Evolutionary conservation across 2,329 filamentous ascomycete genomes (phyloP), one percentile per base, ranked within the genome.

Genomic region (Fusarium avenaceum): DNA sequence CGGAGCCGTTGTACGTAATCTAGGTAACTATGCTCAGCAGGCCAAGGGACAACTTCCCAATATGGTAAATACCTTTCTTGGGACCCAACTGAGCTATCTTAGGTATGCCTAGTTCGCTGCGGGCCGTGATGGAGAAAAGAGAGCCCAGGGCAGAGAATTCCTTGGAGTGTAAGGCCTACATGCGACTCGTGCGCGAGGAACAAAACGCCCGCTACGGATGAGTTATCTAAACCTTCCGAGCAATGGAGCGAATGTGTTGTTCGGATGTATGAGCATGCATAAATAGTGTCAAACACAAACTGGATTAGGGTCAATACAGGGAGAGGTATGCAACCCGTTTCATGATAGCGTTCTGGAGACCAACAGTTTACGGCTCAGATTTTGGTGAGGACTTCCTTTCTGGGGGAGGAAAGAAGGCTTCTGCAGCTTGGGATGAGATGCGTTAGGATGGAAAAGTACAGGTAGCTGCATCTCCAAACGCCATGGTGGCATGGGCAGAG

Each of bases 261-360:
- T 22, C 11, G 15, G 9, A 22, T 39, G 33, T 46, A 28, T 11
- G 17, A 59, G 14, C 19, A 3, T 64, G 61, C 46, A 64, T 48
- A 64, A 52, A 47, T 51, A 51, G 59, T 39, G n/a, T 32, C 33
- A 28, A 52, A 47, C 52, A 47, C 35, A 64, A 57, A 57, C 24
- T 44, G 26, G 17, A 48, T 63, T 26, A 44, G 30, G 57, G 43
- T 38, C 32, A 20, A 15, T n/a, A 39, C 24, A 53, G 46, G 52
- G 59, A 52, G 61, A 69, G 39, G 40, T 33, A 55, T 63, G 50
- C 52, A 59, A 19, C 20, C 52, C 45, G 51, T 47, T 58, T 59
- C 46, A 65, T 52, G 22, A 20, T 48, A 47, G 52, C 10, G 45
- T 46, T 40, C 50, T 47, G 20, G 7, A 6, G 26, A 30, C 53